Conservation (phyloP, 129 eudicot genomes). For the Logfia minima region DNA sequence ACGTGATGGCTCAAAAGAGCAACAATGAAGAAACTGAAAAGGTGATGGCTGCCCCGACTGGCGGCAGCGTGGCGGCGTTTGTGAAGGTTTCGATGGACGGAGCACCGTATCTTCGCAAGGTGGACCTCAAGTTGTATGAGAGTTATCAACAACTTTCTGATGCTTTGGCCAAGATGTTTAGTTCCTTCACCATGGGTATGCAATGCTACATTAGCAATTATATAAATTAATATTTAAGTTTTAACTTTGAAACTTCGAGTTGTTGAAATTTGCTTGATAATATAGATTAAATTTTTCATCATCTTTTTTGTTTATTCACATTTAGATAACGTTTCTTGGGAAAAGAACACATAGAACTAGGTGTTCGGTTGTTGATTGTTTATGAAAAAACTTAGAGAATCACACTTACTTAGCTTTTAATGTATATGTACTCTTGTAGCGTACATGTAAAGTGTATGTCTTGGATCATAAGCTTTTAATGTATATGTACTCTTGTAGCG, state of each 20-base stretch:
- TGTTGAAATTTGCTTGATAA: too few relatives aligned
- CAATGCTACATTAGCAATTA: background rate
- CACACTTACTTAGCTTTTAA: background rate
- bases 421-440: background rate
- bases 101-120: slow-evolving; percentile 92
- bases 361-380: too few relatives aligned
- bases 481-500: background rate
- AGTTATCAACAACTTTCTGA: slow-evolving; percentile 79
- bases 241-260: too few relatives aligned
- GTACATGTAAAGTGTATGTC: background rate
- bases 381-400: too few relatives aligned
- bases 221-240: too few relatives aligned
- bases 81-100: slow-evolving; percentile 97
- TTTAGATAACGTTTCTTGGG: background rate
- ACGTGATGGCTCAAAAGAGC: slow-evolving; percentile 73
- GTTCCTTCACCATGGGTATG: slow-evolving; percentile 87
- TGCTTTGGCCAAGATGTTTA: slow-evolving; percentile 94
- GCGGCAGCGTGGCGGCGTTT: slow-evolving; percentile 49
- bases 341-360: background rate
- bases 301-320: background rate
- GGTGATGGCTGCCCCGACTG: slow-evolving; percentile 28
- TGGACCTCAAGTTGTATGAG: slow-evolving; percentile 77
- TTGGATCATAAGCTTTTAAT: background rate
- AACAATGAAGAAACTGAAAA: slow-evolving; percentile 47
- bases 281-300: background rate